A percentile compares a stretch with the other conserved stretches of the same genome.
Evolutionary conservation across 345 rosid species (phyloP).

Genomic region (Arabis alpina): DNA sequence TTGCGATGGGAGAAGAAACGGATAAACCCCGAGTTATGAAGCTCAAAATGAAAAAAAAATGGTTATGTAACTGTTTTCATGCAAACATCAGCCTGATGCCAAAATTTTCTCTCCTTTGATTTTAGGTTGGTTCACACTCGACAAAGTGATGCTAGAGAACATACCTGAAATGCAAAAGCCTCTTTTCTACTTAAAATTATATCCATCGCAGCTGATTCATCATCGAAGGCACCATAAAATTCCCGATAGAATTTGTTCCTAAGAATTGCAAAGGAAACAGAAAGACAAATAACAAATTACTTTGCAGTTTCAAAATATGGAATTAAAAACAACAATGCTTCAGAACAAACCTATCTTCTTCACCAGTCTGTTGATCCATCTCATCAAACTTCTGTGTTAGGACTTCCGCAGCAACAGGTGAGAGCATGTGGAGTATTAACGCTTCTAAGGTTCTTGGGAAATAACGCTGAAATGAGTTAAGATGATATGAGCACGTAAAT

Average conservation of each 20-base stretch:
- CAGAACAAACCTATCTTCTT: conserved; percentile 63
- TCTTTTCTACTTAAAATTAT: conserved; percentile 76
- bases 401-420: conserved; percentile 83
- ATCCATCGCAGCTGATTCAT: conserved; percentile 90
- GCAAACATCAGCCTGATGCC: conserved; percentile 16
- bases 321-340: conserved; percentile 17
- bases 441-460: conserved; percentile 94
- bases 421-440: conserved; percentile 77
- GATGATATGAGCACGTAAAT: conserved; percentile 22
- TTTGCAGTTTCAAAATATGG: conserved; percentile 20
- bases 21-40: too few species aligned
- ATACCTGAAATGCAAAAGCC: conserved; percentile 74
- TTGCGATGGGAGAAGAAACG: too few species aligned
- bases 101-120: background rate
- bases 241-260: conserved; percentile 77
- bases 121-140: conserved; percentile 8
- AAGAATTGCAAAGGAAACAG: conserved; percentile 38
- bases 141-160: conserved; percentile 21
- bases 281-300: conserved; percentile 18
- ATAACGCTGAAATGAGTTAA: conserved; percentile 57
- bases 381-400: conserved; percentile 82
- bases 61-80: background rate
- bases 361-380: conserved; percentile 62
- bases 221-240: conserved; percentile 80
- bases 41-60: too few species aligned